phyloP scores from a whole-genome alignment of 441 rosid species.

The Populus hybrid region DNA sequence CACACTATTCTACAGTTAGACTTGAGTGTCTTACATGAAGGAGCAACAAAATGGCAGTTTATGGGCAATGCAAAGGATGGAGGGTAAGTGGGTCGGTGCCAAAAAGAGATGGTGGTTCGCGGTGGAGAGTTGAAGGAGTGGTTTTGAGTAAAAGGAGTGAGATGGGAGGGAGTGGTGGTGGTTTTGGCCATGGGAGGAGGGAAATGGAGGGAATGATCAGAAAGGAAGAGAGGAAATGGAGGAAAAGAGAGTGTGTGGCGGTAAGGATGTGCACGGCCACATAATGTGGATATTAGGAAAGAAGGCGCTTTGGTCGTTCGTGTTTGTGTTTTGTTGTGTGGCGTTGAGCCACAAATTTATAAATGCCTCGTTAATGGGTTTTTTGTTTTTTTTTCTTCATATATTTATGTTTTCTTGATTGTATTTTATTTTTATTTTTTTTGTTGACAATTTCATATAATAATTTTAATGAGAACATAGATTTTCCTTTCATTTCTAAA shows the following conservation, averaged over 20 bases:
- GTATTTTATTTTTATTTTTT: too few species aligned
- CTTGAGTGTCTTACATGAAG: slow-evolving; percentile 1
- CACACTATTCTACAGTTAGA: slow-evolving; percentile 29
- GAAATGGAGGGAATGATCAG: slow-evolving; percentile 1
- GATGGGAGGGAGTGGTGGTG: neutral
- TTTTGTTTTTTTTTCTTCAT: neutral
- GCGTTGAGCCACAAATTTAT: neutral
- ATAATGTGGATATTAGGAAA: neutral
- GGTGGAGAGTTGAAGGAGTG: slow-evolving; percentile 24
- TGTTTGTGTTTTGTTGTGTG: neutral
- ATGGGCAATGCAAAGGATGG: slow-evolving; percentile 11
- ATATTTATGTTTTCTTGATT: too few species aligned
- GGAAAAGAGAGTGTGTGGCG: neutral
- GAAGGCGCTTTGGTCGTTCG: neutral
- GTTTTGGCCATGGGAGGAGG: slow-evolving; percentile 10
- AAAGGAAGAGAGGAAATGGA: neutral
- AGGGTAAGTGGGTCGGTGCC: slow-evolving; percentile 15
- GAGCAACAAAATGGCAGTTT: slow-evolving; percentile 14
- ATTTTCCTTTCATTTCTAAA: too few species aligned
- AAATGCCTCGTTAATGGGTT: neutral
- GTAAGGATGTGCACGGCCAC: neutral
- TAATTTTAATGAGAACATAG: too few species aligned
- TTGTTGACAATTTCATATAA: neutral
- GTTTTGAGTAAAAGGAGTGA: slow-evolving; percentile 5
- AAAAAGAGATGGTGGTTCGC: slow-evolving; percentile 18